Evolutionary conservation across 176 grass and related monocot genomes (phyloP).

Genomic region (Musa acuminata): DNA sequence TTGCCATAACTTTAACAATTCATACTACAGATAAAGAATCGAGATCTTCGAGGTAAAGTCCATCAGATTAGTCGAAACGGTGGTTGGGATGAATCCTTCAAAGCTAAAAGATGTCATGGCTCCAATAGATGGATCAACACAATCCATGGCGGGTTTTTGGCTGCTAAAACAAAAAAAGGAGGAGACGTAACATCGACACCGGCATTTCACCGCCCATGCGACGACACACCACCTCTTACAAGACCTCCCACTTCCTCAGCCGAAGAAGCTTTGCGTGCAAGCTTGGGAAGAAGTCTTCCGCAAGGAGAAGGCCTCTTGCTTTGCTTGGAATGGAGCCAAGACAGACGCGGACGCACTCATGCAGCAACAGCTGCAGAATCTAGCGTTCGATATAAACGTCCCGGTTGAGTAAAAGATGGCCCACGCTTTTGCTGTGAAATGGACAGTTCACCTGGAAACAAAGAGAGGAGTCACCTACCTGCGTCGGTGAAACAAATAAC

Average conservation of each 20-base stretch:
- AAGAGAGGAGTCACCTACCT: not conserved
- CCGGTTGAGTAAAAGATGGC: not conserved
- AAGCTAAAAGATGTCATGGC: too few relatives aligned
- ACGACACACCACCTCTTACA: not conserved
- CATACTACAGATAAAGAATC: too few relatives aligned
- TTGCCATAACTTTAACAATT: too few relatives aligned
- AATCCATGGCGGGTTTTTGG: too few relatives aligned
- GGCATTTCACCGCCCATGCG: too few relatives aligned
- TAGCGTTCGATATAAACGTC: slow-evolving; percentile 31
- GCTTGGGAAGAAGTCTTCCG: slow-evolving; percentile 18
- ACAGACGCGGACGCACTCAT: slow-evolving; percentile 7
- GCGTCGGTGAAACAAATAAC: not conserved
- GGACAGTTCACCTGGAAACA: slow-evolving; percentile 1
- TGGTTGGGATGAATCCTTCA: too few relatives aligned
- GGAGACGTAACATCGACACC: too few relatives aligned
- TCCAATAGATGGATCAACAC: too few relatives aligned
- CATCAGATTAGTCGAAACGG: too few relatives aligned
- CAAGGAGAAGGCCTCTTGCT: slow-evolving; percentile 18
- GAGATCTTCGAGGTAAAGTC: too few relatives aligned
- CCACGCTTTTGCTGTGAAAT: not conserved
- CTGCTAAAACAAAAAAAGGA: too few relatives aligned
- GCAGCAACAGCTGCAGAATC: slow-evolving; percentile 21
- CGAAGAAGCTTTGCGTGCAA: not conserved
- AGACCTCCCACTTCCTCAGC: not conserved
- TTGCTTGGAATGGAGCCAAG: slow-evolving; percentile 64